Base-by-base conservation (phyloP, 2,329 filamentous ascomycete species). In the Microthyrium microscopicum region DNA sequence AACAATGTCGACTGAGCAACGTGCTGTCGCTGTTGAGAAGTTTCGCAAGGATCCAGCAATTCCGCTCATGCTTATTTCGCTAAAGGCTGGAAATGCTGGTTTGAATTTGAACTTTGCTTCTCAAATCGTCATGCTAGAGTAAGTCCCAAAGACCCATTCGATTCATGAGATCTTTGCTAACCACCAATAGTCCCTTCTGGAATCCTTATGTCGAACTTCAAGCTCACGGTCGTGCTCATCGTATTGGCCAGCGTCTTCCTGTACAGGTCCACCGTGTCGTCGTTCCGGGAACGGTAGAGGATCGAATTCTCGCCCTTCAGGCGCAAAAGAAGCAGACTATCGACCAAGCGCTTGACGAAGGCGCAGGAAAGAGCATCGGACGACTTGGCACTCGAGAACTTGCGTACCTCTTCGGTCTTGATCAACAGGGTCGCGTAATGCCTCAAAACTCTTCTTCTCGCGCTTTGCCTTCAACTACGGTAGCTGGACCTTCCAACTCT, bases 191-290 rank as follows among this genome's bases (percentile, higher is more conserved):
- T 49, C 84, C 84, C 0, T 92, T 91, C 58, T 93, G 83, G 82
- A 94, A 93, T 41, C 85, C 84, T 0, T 92, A 78, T 49, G 78
- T 91, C 31, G 85, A 93, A 56, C 82, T 84, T 54, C 85, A 94
- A 55, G 85, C 85, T 4, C 76, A 93, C 32, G 85, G 92, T 51
- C 77, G 85, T 16, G 81, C 84, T 3, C 78, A 93, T 53, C 77
- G 85, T 7, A 85, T 93, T 43, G 84, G 84, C 1, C 85, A 94
- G 56, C 58, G 64, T 42, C 65, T 66, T 4, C 60, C 73, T 5
- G 85, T 93, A 4, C 66, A 73, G 35, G 77, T 94, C 1, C 83
- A 93, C 50, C 75, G 82, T 4, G 68, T 93, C 17, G 58, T 93
- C 3, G 71, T 87, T 5, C 53, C 73, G 44, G 66, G 70, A 5